A percentile compares a stretch with the other conserved stretches of the same genome.
Conservation (phyloP, 495 filamentous ascomycete genomes). For the Aspergillus incahuasiensis region DNA sequence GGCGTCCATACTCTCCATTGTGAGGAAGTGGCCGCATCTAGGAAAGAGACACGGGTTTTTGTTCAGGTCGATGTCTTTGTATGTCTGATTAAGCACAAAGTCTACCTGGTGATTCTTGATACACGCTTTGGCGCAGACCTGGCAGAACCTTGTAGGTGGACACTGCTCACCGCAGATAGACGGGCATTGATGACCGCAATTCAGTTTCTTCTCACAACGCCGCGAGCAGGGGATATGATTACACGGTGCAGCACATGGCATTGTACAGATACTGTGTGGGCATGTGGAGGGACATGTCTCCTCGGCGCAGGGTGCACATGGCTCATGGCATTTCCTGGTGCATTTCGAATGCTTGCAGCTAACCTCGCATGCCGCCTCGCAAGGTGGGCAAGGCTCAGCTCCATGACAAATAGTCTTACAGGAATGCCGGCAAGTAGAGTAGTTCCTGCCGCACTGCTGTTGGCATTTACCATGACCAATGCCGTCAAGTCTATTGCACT, state of each 20-base stretch:
- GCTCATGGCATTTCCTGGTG: conserved; percentile 53
- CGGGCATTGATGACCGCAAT: conserved; percentile 67
- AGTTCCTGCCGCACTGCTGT: conserved; percentile 48
- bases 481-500: conserved; percentile 38
- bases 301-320: conserved; percentile 62
- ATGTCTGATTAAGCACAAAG: conserved; percentile 45
- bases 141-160: conserved; percentile 52
- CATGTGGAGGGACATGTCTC: conserved; percentile 47
- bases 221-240: conserved; percentile 62
- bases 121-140: conserved; percentile 43
- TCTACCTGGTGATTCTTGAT: conserved; percentile 50
- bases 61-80: conserved; percentile 54
- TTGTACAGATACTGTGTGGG: conserved; percentile 49
- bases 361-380: conserved; percentile 53
- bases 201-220: conserved; percentile 52
- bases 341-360: conserved; percentile 61
- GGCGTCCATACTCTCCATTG: conserved; percentile 42
- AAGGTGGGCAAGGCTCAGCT: conserved; percentile 48
- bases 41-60: conserved; percentile 60
- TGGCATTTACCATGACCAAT: conserved; percentile 48
- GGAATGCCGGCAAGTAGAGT: conserved; percentile 53
- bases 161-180: conserved; percentile 65
- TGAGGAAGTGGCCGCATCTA: conserved; percentile 46
- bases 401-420: conserved; percentile 55
- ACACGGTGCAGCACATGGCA: conserved; percentile 61